Evolutionary conservation across 2,329 filamentous ascomycete genomes (phyloP), one percentile per base, ranked within the genome.

Genomic region (Harringtonia aguacate): DNA sequence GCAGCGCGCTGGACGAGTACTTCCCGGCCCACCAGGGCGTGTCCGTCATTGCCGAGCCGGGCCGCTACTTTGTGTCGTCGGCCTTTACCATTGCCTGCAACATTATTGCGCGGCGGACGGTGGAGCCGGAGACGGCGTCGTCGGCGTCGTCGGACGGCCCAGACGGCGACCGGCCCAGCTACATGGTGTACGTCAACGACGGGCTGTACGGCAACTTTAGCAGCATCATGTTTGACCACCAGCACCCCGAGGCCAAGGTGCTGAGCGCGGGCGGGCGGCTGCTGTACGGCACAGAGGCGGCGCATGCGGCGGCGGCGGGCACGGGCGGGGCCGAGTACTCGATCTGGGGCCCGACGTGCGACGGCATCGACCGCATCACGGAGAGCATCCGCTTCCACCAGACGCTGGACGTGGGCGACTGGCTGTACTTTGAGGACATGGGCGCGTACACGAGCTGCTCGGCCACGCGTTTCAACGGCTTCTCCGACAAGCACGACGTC

Each of bases 371-470:
- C 65, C 85, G 88, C 62, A 94, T 98, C 65, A 79, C 84, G 40
- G 79, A 86, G 61, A 85, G 81, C 59, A 86, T 85, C 62, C 77
- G 73, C 49, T 86, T 95, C 56, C 68, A 79, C 29, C 79, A 84
- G 43, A 75, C 84, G 39, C 69, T 98, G 36, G 82, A 95, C 58
- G 86, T 95, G 8, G 92, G 92, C 42, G 92, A 98, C 63, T 98
- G 92, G 92, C 73, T 98, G 44, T 98, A 94, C 69, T 98, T 98
- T 65, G 87, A 95, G 68, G 80, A 95, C 49, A 98, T 98, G 92
- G 92, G 92, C 44, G 90, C 92, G 21, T 98, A 98, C 66, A 97
- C 92, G 55, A 94, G 89, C 73, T 97, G 90, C 73, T 95, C 88
- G 48, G 90, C 92, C 50, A 98, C 92, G 46, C 81, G 84, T 59